A percentile compares a stretch with the other conserved stretches of the same genome.
These are phyloP conservation scores for Tylopilus rubrobrunneus DNA, from an alignment of 768 basidiomycete genomes.

Conservation along the genomic window DNA sequence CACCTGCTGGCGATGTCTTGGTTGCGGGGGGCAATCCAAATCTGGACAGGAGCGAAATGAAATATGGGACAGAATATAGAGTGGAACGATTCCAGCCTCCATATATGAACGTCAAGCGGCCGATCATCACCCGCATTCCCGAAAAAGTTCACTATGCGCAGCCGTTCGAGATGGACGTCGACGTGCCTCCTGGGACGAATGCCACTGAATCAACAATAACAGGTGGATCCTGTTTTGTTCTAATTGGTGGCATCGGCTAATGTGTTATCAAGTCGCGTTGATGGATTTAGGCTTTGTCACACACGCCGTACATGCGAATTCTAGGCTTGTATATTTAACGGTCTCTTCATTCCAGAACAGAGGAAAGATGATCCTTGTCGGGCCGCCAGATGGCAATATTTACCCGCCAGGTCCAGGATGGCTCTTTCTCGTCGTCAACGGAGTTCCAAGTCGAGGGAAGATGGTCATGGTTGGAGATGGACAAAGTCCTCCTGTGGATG, in stretches of 20 bases:
- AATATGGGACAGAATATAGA: conserved; percentile 83
- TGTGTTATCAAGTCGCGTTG: conserved; percentile 47
- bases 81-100: conserved; percentile 85
- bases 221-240: conserved; percentile 35
- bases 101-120: conserved; percentile 66
- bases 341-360: conserved; percentile 39
- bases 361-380: conserved; percentile 50
- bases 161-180: conserved; percentile 44
- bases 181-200: conserved; percentile 34
- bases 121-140: conserved; percentile 39
- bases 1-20: conserved; percentile 68
- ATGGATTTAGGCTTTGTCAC: conserved; percentile 86
- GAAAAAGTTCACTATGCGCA: conserved; percentile 43
- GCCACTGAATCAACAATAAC: conserved; percentile 41
- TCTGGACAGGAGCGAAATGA: conserved; percentile 65
- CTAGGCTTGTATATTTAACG: conserved; percentile 67
- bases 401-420: conserved; percentile 84
- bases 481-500: conserved; percentile 52
- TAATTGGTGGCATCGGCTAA: conserved; percentile 3
- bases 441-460: conserved; percentile 59
- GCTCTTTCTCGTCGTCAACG: conserved; percentile 63
- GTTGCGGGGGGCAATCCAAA: conserved; percentile 85
- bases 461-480: conserved; percentile 72
- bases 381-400: conserved; percentile 58
- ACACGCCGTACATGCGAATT: conserved; percentile 72